Conservation (phyloP, 768 basidiomycete species). For the Gloeopeniophorella convolvens region DNA sequence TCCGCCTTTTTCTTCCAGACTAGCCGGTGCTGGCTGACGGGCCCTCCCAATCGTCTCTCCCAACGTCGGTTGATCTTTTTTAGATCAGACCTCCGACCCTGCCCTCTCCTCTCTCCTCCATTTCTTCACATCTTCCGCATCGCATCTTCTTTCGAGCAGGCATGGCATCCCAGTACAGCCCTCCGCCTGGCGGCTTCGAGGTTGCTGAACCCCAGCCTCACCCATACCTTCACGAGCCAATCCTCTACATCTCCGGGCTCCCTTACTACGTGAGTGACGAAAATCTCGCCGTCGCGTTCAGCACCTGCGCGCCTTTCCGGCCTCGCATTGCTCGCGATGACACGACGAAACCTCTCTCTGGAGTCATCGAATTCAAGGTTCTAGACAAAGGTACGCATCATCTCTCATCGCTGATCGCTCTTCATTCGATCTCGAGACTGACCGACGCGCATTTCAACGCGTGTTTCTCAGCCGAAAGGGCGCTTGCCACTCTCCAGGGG, state of each 20-base stretch:
- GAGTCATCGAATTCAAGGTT: constrained; percentile 80
- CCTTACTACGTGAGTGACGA: constrained; percentile 71
- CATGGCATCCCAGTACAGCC: constrained; percentile 18
- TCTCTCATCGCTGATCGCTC: constrained; percentile 7
- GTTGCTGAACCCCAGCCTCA: constrained; percentile 42
- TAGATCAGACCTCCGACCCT: background rate
- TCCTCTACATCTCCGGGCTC: constrained; percentile 74
- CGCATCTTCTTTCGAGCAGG: background rate
- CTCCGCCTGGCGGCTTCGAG: constrained; percentile 15
- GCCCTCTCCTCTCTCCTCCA: constrained; percentile 1
- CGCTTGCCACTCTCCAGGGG: constrained; percentile 75
- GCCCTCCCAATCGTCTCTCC: no score
- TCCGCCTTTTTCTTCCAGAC: background rate
- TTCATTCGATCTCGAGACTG: background rate
- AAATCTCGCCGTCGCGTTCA: constrained; percentile 66
- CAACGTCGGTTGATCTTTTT: no score
- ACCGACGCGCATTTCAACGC: constrained; percentile 13
- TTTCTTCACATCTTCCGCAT: no score
- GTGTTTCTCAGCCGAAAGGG: constrained; percentile 68
- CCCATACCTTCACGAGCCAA: constrained; percentile 79
- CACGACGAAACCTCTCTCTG: constrained; percentile 45
- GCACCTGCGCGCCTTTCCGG: constrained; percentile 73
- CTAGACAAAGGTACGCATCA: constrained; percentile 63
- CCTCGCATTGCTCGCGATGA: constrained; percentile 67
- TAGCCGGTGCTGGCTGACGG: background rate